phyloP scores from a whole-genome alignment of 495 filamentous ascomycete species.

The Astrocystis sublimbata region DNA sequence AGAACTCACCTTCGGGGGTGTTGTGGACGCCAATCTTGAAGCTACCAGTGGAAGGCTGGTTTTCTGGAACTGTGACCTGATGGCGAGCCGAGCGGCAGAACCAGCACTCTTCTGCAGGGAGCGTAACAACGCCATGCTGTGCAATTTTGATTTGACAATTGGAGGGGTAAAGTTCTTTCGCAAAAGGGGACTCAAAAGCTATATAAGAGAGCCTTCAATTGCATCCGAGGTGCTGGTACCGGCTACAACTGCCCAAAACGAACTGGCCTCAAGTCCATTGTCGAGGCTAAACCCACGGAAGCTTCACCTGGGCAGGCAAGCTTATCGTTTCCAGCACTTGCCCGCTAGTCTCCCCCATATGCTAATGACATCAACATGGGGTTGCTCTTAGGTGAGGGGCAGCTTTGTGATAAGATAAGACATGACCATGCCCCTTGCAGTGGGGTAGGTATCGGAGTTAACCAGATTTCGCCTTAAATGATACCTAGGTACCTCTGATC shows the following conservation, averaged over 20 bases:
- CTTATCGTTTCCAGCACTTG: neutral
- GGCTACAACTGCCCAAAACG: too few relatives aligned
- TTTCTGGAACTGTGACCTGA: conserved; percentile 40
- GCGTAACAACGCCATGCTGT: conserved; percentile 25
- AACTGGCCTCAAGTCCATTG: neutral
- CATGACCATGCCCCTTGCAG: conserved; percentile 3
- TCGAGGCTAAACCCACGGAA: neutral
- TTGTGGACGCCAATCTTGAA: conserved; percentile 45
- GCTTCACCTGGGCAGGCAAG: neutral
- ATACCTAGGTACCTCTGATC: too few relatives aligned
- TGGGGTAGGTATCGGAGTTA: neutral
- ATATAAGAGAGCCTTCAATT: neutral
- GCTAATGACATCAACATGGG: neutral
- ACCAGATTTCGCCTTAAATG: neutral
- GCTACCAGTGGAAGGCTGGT: conserved; percentile 35
- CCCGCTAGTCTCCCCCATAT: neutral
- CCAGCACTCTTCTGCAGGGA: conserved; percentile 38
- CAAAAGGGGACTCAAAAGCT: neutral
- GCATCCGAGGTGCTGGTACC: too few relatives aligned
- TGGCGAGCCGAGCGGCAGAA: conserved; percentile 31
- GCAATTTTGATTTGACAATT: neutral
- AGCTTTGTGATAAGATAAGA: too few relatives aligned
- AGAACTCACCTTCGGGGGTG: conserved; percentile 42
- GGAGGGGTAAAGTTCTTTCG: neutral
- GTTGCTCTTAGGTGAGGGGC: neutral